Conservation (phyloP, 2,329 filamentous ascomycete genomes). For the Aspergillus sp. region DNA sequence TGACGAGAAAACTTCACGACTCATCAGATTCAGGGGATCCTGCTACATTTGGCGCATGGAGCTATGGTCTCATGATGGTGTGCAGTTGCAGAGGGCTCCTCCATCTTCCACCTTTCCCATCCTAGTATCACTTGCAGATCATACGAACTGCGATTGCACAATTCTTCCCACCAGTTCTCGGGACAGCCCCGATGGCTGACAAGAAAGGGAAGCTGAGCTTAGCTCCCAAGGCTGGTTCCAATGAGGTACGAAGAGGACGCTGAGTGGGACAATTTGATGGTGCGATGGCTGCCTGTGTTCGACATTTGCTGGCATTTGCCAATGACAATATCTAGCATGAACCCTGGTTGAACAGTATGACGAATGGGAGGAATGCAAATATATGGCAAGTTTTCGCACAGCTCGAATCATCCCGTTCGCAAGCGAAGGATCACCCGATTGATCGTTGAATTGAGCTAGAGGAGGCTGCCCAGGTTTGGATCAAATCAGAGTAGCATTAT, state of each 20-base stretch:
- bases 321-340: not conserved
- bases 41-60: not conserved
- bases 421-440: not conserved
- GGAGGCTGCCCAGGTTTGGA: not conserved
- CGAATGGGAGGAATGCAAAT: not conserved
- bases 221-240: not conserved
- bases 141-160: constrained; percentile 12
- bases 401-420: not conserved
- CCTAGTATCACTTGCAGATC: constrained; percentile 20
- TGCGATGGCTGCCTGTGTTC: not conserved
- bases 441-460: not conserved
- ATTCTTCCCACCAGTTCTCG: constrained; percentile 1
- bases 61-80: constrained; percentile 12
- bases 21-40: not conserved
- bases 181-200: not conserved
- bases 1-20: not conserved
- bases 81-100: not conserved
- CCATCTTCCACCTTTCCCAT: constrained; percentile 7
- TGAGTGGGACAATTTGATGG: not conserved
- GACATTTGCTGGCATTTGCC: not conserved
- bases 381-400: not conserved
- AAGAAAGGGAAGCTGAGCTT: not conserved
- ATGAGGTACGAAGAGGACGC: not conserved
- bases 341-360: not conserved
- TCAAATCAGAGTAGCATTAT: not conserved